Conservation (phyloP, 129 eudicot genomes). For the Escallonia herrerae region DNA sequence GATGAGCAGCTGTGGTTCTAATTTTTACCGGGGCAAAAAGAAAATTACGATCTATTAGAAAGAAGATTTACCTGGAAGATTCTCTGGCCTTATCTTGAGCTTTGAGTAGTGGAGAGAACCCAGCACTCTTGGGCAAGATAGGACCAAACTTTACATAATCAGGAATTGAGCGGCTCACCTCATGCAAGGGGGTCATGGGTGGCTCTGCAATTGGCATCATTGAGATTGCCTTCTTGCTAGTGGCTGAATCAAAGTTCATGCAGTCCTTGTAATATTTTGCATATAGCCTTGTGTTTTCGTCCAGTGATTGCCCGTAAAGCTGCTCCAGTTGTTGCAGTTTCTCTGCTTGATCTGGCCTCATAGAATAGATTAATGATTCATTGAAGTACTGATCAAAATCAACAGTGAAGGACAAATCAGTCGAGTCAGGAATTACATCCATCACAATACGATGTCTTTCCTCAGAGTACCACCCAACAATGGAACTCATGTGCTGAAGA, state of each 20-base stretch:
- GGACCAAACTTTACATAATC: conserved; percentile 80
- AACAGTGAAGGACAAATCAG: conserved; percentile 62
- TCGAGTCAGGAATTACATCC: conserved; percentile 69
- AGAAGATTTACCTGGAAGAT: conserved; percentile 48
- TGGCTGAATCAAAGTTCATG: conserved; percentile 39
- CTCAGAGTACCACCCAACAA: conserved; percentile 74
- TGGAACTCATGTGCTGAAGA: conserved; percentile 70
- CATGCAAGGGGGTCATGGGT: conserved; percentile 82
- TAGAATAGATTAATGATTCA: conserved; percentile 63
- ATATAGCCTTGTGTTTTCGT: conserved; percentile 65
- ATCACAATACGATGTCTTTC: conserved; percentile 71
- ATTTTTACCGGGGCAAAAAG: no score
- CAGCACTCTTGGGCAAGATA: conserved; percentile 77
- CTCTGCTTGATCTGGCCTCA: conserved; percentile 84
- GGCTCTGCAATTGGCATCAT: conserved; percentile 82
- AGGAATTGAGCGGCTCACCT: conserved; percentile 59
- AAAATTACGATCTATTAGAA: neutral
- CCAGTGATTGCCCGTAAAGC: conserved; percentile 65
- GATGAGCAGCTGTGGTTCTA: neutral
- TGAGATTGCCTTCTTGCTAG: conserved; percentile 45
- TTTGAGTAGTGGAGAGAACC: conserved; percentile 53
- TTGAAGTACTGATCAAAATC: conserved; percentile 67
- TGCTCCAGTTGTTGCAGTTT: conserved; percentile 56
- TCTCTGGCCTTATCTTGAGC: conserved; percentile 33
- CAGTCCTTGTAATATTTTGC: conserved; percentile 71